Evolutionary conservation across 2,329 filamentous ascomycete genomes (phyloP).

Genomic region (Ascomycota sp.): DNA sequence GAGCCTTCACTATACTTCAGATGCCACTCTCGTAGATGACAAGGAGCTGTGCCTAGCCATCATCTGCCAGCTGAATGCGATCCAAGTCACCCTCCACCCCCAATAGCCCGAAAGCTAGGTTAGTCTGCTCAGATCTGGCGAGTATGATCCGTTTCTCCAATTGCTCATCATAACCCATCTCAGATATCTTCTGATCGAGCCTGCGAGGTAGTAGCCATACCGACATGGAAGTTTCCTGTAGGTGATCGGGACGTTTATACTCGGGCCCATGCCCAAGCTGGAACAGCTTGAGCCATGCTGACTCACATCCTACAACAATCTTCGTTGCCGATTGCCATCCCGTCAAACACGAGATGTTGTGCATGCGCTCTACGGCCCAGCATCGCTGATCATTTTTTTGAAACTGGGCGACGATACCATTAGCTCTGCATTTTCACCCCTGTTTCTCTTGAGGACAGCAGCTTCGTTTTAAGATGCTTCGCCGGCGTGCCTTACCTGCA

Average conservation of each 20-base stretch:
- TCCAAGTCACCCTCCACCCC: constrained; percentile 59
- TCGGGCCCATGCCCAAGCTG: constrained; percentile 56
- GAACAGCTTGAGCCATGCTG: constrained; percentile 58
- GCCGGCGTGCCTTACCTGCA: constrained; percentile 30
- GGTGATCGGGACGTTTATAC: constrained; percentile 33
- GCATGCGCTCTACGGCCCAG: constrained; percentile 57
- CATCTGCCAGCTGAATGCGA: constrained; percentile 33
- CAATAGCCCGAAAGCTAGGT: constrained; percentile 62
- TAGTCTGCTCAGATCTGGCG: constrained; percentile 40
- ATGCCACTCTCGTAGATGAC: no score
- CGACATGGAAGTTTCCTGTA: constrained; percentile 14
- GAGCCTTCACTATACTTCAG: no score
- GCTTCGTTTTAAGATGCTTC: no score
- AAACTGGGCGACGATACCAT: constrained; percentile 1
- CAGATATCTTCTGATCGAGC: constrained; percentile 29
- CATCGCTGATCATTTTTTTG: constrained; percentile 49
- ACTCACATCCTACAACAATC: constrained; percentile 70
- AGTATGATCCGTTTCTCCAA: constrained; percentile 31
- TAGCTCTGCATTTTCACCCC: no score
- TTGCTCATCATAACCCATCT: constrained; percentile 20
- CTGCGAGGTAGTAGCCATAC: constrained; percentile 30
- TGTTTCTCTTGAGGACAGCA: no score
- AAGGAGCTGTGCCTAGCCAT: constrained; percentile 4
- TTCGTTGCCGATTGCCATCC: constrained; percentile 73
- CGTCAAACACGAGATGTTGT: constrained; percentile 57